Conservation (phyloP, 257 asterid species). For the Przewalskia tangutica region DNA sequence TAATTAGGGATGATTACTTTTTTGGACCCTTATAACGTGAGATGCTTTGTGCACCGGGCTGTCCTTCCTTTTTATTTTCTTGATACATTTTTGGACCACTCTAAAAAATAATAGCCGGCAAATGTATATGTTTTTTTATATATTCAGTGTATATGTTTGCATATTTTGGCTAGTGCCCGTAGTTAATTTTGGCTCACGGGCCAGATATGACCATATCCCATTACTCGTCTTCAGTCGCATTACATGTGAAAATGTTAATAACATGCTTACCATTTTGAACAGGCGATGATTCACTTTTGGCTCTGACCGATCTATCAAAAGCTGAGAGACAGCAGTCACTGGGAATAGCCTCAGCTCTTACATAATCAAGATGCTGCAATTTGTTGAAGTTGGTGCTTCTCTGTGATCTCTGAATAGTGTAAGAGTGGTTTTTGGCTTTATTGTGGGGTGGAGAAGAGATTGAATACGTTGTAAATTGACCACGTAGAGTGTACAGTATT, state of each 20-base stretch:
- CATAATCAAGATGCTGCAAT: neutral
- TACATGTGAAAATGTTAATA: neutral
- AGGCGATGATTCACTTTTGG: constrained; percentile 12
- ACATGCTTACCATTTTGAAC: neutral
- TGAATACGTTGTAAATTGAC: neutral
- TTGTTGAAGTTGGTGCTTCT: neutral
- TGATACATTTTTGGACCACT: no score
- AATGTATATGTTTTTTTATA: no score
- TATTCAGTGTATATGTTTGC: no score
- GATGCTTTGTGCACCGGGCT: no score
- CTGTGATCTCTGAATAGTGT: neutral
- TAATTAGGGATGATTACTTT: neutral
- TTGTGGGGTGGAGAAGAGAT: neutral
- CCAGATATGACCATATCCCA: no score
- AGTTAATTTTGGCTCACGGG: no score
- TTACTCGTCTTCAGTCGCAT: neutral
- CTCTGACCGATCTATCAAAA: neutral
- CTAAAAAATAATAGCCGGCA: no score
- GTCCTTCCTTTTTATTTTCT: no score
- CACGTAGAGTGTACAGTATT: neutral
- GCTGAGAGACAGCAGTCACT: neutral
- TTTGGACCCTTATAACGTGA: no score
- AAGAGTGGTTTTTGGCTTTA: neutral
- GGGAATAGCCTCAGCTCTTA: neutral
- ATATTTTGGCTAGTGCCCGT: no score